Conservation (phyloP, 768 basidiomycete species). For the Auricularia cornea region DNA sequence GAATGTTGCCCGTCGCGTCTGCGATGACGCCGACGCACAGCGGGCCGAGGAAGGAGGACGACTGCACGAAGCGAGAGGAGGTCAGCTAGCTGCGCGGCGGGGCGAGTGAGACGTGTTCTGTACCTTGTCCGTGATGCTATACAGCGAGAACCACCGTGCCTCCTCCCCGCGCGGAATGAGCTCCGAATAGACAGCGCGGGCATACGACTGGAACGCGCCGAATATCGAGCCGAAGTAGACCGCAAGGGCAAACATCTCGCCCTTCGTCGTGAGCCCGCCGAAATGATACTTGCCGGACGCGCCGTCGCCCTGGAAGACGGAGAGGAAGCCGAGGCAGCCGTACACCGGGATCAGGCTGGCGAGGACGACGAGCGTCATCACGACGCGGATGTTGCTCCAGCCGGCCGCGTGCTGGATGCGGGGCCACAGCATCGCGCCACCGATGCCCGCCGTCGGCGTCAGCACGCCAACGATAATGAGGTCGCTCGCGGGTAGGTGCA, state of each 20-base stretch:
- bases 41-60: constrained; percentile 87
- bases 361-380: constrained; percentile 58
- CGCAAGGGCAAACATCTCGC: constrained; percentile 80
- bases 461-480: constrained; percentile 75
- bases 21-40: constrained; percentile 81
- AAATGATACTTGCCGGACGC: constrained; percentile 32
- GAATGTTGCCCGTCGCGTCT: constrained; percentile 84
- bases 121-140: constrained; percentile 87
- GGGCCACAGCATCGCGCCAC: constrained; percentile 81
- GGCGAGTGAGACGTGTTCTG: constrained; percentile 9
- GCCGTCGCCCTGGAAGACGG: constrained; percentile 31
- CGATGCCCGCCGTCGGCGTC: constrained; percentile 69
- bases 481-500: constrained; percentile 70
- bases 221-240: constrained; percentile 78
- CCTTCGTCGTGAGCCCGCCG: constrained; percentile 68
- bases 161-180: constrained; percentile 83
- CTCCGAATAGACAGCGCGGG: constrained; percentile 79
- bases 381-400: constrained; percentile 60
- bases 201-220: constrained; percentile 88
- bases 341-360: constrained; percentile 67
- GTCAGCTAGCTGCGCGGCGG: background rate
- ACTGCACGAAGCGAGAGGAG: constrained; percentile 54
- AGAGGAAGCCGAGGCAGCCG: constrained; percentile 73
- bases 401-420: constrained; percentile 51
- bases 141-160: constrained; percentile 76